A percentile compares a stretch with the other conserved stretches of the same genome.
Evolutionary conservation across 1,284 basidiomycete species (phyloP).

Genomic region (Apiotrichum mycotoxinovorans): DNA sequence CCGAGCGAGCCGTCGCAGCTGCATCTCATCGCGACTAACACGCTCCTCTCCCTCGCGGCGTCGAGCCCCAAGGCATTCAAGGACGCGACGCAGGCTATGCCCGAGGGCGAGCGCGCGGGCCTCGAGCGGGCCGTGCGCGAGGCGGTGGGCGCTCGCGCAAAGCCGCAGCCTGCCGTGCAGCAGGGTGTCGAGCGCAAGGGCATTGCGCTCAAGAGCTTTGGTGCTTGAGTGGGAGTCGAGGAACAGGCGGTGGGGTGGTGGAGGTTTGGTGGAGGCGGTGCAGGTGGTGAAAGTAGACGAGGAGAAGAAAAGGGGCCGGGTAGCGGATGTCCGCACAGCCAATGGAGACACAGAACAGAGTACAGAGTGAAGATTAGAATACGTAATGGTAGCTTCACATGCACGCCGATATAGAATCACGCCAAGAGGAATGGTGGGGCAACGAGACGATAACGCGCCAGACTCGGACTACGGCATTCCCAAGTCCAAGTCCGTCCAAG

Average conservation of each 20-base stretch:
- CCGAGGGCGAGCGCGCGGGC: constrained; percentile 58
- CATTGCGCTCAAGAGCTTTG: constrained; percentile 47
- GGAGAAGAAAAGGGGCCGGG: neutral
- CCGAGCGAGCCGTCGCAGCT: constrained; percentile 54
- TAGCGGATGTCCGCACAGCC: too few species aligned
- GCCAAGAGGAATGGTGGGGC: neutral
- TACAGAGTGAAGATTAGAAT: neutral
- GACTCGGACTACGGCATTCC: too few species aligned
- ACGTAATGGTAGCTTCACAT: neutral
- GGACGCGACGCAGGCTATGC: constrained; percentile 72
- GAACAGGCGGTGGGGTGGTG: neutral
- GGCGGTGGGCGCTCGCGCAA: constrained; percentile 58
- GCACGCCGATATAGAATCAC: neutral
- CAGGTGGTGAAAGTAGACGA: neutral
- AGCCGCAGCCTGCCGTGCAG: constrained; percentile 27
- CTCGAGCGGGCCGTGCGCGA: constrained; percentile 77
- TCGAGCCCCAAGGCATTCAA: constrained; percentile 75
- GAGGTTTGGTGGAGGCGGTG: neutral
- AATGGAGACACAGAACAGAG: too few species aligned
- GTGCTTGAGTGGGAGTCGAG: constrained; percentile 9
- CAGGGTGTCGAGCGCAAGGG: constrained; percentile 30
- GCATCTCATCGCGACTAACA: constrained; percentile 64
- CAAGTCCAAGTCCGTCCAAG: too few species aligned
- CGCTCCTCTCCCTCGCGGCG: constrained; percentile 73
- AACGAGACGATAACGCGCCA: too few species aligned